Base-by-base conservation (phyloP, 169 alveolate species). In the Eimeria sp. region DNA sequence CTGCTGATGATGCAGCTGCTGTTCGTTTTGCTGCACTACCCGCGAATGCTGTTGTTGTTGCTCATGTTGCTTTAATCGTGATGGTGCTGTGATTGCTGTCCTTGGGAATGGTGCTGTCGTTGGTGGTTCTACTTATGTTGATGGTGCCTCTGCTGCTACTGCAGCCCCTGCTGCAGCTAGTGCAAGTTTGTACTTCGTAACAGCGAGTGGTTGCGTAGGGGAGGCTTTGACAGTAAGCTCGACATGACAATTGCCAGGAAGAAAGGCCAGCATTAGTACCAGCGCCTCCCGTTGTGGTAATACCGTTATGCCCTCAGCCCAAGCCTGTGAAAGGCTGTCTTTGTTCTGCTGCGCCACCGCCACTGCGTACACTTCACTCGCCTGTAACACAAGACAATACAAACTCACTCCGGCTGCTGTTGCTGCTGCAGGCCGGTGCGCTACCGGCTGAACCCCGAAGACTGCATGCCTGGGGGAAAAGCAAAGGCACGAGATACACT, bases 281-380 rank as follows among this genome's bases (percentile, higher is more conserved):
- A 51, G 47, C 5, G 95, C 90, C 22, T 90, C 87, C 58, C 67
- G 70, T 54, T 75, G 95, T 47, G 95, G 95, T n/a, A 90, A 61
- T 20, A 90, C 67, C 25, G 95, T 90, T 49, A 75, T 89, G 30
- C 95, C 95, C 82, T 90, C 95, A 14, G 80, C 95, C 95, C 95
- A 90, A 43, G 89, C 83, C 90, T 47, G 83, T 0, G 76, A 51
- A 0, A 72, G 25, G 63, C 84, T 83, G 45, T 90, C 95, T 54
- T 72, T 90, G 65, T 83, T 67, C 58, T 90, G 95, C 49, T 47
- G 83, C 90, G 80, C 51, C 27, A 63, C 63, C 2, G 80, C 95
- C 20, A 90, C 89, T 49, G 89, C 95, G 67, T 90, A 90, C 6
- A 90, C 80, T 30, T 90, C 95, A 45, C 63, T 5, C 0, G 72